phyloP scores from a whole-genome alignment of 768 basidiomycete genomes.

The Lyophyllum semitale region DNA sequence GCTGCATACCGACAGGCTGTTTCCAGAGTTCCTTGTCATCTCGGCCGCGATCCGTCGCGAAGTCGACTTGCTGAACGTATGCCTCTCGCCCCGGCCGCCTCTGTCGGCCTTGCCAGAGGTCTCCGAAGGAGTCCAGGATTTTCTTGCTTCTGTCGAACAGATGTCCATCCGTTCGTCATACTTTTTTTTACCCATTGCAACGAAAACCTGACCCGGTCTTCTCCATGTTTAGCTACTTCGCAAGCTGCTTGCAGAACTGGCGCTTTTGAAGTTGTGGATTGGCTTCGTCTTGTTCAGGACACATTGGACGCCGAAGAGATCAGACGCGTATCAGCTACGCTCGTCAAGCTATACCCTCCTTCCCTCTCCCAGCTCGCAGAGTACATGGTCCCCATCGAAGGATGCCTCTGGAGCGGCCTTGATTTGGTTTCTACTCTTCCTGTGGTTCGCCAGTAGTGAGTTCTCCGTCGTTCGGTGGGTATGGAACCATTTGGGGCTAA shows the following conservation, averaged over 20 bases:
- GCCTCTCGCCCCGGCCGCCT: constrained; percentile 26
- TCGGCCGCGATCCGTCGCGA: constrained; percentile 47
- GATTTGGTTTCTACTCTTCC: constrained; percentile 25
- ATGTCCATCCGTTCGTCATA: constrained; percentile 47
- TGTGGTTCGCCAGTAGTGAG: constrained; percentile 18
- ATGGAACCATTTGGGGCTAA: background rate
- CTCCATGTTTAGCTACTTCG: constrained; percentile 34
- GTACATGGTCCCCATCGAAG: constrained; percentile 42
- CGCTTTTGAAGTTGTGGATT: constrained; percentile 66
- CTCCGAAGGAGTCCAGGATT: constrained; percentile 36
- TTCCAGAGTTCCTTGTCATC: constrained; percentile 33
- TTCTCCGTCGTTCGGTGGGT: background rate
- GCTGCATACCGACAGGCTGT: constrained; percentile 29
- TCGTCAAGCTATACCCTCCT: constrained; percentile 43
- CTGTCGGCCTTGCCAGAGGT: background rate
- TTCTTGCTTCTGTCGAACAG: constrained; percentile 45
- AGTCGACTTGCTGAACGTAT: constrained; percentile 37
- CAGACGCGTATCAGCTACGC: constrained; percentile 35
- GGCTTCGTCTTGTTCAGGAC: constrained; percentile 51
- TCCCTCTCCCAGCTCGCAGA: constrained; percentile 45
- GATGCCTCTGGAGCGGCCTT: constrained; percentile 43
- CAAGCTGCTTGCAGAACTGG: constrained; percentile 31
- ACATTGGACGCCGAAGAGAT: constrained; percentile 38
- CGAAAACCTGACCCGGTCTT: background rate
- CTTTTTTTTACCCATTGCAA: background rate